These are phyloP conservation scores for Chrysophaeum taylorii DNA, from an alignment of 352 stramenopile species.

Conservation along the genomic window DNA sequence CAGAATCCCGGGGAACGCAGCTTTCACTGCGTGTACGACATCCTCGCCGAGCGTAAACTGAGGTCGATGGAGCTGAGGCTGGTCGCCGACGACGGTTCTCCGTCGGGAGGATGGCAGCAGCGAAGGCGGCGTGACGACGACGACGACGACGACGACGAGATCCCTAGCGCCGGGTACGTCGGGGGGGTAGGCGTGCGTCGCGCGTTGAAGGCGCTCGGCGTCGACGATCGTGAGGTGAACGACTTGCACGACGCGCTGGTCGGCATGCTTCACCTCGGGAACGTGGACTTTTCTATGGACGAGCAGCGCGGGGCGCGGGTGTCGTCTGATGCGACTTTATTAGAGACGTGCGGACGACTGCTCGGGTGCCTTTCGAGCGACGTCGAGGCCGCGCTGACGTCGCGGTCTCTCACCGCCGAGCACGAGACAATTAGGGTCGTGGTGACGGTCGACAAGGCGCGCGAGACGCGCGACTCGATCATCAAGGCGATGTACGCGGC, in stretches of 20 bases:
- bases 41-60: constrained; percentile 33
- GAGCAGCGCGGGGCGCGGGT: no score
- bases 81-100: no score
- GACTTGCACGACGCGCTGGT: constrained; percentile 28
- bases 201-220: constrained; percentile 48
- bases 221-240: constrained; percentile 37
- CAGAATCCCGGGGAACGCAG: constrained; percentile 56
- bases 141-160: constrained; percentile 31
- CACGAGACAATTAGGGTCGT: no score
- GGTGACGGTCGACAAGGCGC: constrained; percentile 14
- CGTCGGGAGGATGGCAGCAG: no score
- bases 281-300: constrained; percentile 9
- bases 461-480: constrained; percentile 58
- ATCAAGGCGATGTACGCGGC: constrained; percentile 83
- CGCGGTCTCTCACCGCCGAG: no score
- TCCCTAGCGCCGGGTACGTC: constrained; percentile 14
- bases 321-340: no score
- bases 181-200: not conserved
- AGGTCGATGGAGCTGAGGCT: constrained; percentile 30
- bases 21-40: constrained; percentile 70
- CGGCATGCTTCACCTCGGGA: not conserved
- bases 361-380: no score
- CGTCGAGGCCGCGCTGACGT: not conserved
- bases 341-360: no score
- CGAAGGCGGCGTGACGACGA: constrained; percentile 21